phyloP scores from a whole-genome alignment of 1,139 yeast species.

The Hyphopichia wangnamkhiaoensis region DNA sequence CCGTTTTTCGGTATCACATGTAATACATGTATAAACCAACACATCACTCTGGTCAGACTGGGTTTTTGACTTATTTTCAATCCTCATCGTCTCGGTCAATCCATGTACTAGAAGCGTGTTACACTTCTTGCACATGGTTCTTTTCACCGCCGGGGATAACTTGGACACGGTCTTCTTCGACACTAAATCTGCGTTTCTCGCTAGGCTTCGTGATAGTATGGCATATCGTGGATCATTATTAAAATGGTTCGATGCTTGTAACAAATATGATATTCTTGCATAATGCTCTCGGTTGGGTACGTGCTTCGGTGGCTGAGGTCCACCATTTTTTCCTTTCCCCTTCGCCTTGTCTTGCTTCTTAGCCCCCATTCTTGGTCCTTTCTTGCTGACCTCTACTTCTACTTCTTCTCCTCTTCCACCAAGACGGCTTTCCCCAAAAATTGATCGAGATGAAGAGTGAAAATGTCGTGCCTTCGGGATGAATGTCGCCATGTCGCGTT shows the following conservation, averaged over 20 bases:
- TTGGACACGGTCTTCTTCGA: constrained; percentile 66
- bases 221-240: constrained; percentile 21
- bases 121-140: constrained; percentile 64
- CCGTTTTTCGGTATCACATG: constrained; percentile 27
- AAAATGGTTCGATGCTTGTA: constrained; percentile 47
- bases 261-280: constrained; percentile 56
- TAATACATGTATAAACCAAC: constrained; percentile 27
- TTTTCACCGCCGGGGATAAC: constrained; percentile 59
- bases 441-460: too few species aligned
- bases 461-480: too few species aligned
- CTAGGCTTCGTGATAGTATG: constrained; percentile 50
- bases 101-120: constrained; percentile 51
- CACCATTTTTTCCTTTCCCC: not conserved
- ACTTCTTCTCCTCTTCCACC: too few species aligned
- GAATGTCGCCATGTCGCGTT: too few species aligned
- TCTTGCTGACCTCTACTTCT: too few species aligned
- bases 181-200: constrained; percentile 48
- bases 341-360: constrained; percentile 12
- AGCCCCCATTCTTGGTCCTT: too few species aligned
- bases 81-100: constrained; percentile 29
- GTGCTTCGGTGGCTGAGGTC: constrained; percentile 19
- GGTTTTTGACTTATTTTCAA: constrained; percentile 28
- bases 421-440: too few species aligned
- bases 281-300: constrained; percentile 61
- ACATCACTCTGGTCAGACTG: constrained; percentile 32